These are phyloP conservation scores for Aspergillus glaucus DNA, from an alignment of 2,329 filamentous ascomycete species.

Conservation along the genomic window DNA sequence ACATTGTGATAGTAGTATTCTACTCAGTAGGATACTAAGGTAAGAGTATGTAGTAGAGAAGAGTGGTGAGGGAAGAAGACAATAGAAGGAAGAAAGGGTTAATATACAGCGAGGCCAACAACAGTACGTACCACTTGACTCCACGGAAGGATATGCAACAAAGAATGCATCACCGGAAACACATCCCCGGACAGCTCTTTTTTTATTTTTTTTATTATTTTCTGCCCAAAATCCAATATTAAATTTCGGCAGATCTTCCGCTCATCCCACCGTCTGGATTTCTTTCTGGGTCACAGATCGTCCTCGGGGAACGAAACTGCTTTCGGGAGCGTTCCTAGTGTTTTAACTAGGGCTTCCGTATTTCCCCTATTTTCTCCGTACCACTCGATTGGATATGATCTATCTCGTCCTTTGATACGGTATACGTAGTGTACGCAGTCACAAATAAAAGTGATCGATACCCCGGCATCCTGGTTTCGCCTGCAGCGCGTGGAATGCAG, in stretches of 20 bases:
- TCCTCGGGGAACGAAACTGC: not conserved
- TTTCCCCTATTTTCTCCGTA: not conserved
- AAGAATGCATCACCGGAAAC: no score
- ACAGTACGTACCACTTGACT: no score
- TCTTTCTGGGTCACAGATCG: not conserved
- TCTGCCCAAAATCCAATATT: no score
- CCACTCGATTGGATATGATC: not conserved
- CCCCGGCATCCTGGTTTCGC: not conserved
- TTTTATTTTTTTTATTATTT: no score
- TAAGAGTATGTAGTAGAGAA: not conserved
- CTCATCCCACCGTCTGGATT: not conserved
- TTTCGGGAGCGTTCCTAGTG: not conserved
- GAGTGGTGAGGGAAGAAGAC: not conserved
- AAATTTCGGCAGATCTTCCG: no score
- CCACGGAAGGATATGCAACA: no score
- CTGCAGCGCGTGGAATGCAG: not conserved
- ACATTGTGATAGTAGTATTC: slow-evolving; percentile 10
- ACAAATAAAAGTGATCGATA: not conserved
- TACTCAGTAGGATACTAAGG: not conserved
- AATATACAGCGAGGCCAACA: no score
- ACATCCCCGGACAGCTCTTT: no score
- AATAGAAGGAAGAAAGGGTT: not conserved
- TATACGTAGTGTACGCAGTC: not conserved
- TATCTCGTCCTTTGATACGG: not conserved
- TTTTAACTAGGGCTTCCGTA: not conserved